Conservation (phyloP, 176 grass and related monocot genomes). For the Zea mays region Zm-B73-REFERENCE-NAM-5.0 NC_050103.1:167875501-167876000, state of each 20-base stretch:
- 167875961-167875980: no score
- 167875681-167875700: conserved; percentile 51
- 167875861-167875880: no score
- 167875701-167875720: conserved; percentile 62
- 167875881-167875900: no score
- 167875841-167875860: conserved; percentile 17
- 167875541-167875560: conserved; percentile 78
- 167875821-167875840: conserved; percentile 33
- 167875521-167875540: conserved; percentile 58
- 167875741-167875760: conserved; percentile 65
- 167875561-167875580: conserved; percentile 81
- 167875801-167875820: conserved; percentile 52
- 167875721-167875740: conserved; percentile 79
- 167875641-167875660: background rate
- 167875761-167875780: background rate
- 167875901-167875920: no score
- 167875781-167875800: conserved; percentile 24
- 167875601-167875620: background rate
- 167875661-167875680: conserved; percentile 74
- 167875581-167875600: background rate
- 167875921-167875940: no score
- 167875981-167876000: no score
- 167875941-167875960: no score
- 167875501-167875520: conserved; percentile 48
- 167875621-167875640: background rate